phyloP scores from a whole-genome alignment of 2,329 filamentous ascomycete genomes.

The Sarocladium kiliense region DNA sequence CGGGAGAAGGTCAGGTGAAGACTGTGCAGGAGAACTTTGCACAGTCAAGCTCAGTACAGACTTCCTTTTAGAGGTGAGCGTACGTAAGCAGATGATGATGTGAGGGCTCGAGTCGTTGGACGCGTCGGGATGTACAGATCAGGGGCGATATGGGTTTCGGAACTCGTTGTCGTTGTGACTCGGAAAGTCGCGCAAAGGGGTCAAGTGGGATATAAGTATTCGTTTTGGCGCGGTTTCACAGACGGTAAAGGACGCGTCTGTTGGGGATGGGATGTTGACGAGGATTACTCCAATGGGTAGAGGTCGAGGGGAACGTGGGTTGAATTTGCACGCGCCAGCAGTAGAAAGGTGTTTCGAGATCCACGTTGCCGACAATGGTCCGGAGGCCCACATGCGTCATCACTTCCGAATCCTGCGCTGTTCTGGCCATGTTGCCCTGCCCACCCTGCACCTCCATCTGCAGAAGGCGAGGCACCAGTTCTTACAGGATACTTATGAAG shows the following conservation, averaged over 20 bases:
- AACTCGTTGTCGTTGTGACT: no score
- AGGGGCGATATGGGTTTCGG: not conserved
- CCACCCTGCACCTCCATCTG: not conserved
- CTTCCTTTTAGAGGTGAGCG: not conserved
- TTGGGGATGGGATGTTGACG: not conserved
- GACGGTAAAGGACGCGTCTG: not conserved
- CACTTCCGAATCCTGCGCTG: not conserved
- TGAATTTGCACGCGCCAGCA: slow-evolving; percentile 5
- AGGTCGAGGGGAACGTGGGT: slow-evolving; percentile 7
- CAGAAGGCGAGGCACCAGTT: no score
- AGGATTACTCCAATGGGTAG: slow-evolving; percentile 8
- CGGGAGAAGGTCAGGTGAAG: slow-evolving; percentile 20
- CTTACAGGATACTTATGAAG: no score
- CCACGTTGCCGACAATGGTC: slow-evolving; percentile 2
- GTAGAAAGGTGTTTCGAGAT: not conserved
- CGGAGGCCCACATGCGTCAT: slow-evolving; percentile 5
- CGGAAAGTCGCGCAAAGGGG: not conserved
- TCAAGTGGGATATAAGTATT: not conserved
- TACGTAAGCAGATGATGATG: not conserved
- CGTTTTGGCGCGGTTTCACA: not conserved
- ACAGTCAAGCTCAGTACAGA: slow-evolving; percentile 37
- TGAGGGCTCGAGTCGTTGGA: not conserved
- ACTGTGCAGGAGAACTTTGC: slow-evolving; percentile 47
- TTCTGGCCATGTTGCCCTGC: not conserved
- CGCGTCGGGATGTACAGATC: not conserved